Percentiles rank a stretch among this genome's conserved stretches.
Conservation (phyloP, 1,284 basidiomycete genomes). For the Stereum hirsutum region DNA sequence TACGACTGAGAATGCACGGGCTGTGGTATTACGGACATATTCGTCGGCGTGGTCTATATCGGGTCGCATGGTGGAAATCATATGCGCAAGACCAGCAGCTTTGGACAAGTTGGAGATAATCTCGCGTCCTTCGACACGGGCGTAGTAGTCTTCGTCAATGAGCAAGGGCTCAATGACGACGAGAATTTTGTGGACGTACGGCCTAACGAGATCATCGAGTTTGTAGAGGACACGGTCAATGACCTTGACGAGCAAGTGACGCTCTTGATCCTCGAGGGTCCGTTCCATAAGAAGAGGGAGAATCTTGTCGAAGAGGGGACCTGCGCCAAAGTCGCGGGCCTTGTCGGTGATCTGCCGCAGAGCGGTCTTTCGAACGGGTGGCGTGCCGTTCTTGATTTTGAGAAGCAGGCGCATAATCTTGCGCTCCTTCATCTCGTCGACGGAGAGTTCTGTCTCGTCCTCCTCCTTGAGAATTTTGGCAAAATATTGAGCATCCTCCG, state of each 20-base stretch:
- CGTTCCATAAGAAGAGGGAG: slow-evolving; percentile 98
- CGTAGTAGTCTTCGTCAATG: slow-evolving; percentile 99
- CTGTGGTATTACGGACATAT: slow-evolving; percentile 98
- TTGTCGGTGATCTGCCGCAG: slow-evolving; percentile 99
- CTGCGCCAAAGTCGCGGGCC: slow-evolving; percentile 96
- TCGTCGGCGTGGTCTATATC: slow-evolving; percentile 99
- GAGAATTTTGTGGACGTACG: slow-evolving; percentile 98
- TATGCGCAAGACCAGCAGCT: slow-evolving; percentile 97
- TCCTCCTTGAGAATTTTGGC: slow-evolving; percentile 94
- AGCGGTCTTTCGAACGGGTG: slow-evolving; percentile 96
- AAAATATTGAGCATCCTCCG: slow-evolving; percentile 97
- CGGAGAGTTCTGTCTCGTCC: slow-evolving; percentile 88
- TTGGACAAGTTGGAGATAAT: slow-evolving; percentile 99
- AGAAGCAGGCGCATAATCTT: slow-evolving; percentile 99
- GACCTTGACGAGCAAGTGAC: slow-evolving; percentile 97
- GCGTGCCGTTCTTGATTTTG: slow-evolving; percentile 99
- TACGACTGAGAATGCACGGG: slow-evolving; percentile 97
- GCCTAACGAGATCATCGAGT: slow-evolving; percentile 96
- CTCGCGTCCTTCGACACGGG: slow-evolving; percentile 97
- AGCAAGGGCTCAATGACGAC: slow-evolving; percentile 99
- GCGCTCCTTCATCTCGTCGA: slow-evolving; percentile 99
- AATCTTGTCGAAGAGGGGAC: slow-evolving; percentile 99
- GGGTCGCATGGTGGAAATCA: slow-evolving; percentile 99
- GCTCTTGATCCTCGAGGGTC: slow-evolving; percentile 97
- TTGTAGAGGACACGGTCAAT: slow-evolving; percentile 99